Evolutionary conservation across 768 basidiomycete genomes (phyloP).

Genomic region (Exsudoporus frostii): DNA sequence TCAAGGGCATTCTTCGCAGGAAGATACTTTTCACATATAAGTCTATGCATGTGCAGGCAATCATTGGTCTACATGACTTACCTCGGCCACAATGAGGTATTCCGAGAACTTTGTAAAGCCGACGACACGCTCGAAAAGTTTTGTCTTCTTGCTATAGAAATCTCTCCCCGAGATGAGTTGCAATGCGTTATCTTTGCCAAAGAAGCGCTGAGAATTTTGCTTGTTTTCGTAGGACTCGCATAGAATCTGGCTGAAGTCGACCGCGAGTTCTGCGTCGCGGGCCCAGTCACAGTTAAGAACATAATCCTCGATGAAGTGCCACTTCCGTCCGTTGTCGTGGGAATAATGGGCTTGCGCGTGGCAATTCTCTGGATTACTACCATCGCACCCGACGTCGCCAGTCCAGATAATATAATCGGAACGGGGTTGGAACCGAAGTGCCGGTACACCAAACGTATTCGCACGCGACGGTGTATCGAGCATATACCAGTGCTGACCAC

Average conservation of each 20-base stretch:
- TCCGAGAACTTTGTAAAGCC: constrained; percentile 98
- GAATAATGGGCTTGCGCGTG: constrained; percentile 74
- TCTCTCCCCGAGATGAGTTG: constrained; percentile 75
- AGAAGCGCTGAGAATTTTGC: constrained; percentile 68
- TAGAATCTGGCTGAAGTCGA: constrained; percentile 85
- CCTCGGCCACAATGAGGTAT: constrained; percentile 93
- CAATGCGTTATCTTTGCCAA: constrained; percentile 57
- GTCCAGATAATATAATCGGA: constrained; percentile 89
- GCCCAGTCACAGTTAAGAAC: constrained; percentile 93
- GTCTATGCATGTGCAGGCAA: constrained; percentile 20
- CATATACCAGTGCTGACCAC: constrained; percentile 67
- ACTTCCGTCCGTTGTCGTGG: constrained; percentile 70
- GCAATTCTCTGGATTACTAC: constrained; percentile 51
- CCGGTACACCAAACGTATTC: constrained; percentile 72
- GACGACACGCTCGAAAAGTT: constrained; percentile 82
- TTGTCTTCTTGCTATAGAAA: constrained; percentile 69
- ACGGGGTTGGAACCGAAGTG: constrained; percentile 84
- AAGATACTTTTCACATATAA: constrained; percentile 40
- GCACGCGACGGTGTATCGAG: constrained; percentile 63
- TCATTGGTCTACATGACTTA: constrained; percentile 33
- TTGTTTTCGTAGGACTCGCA: constrained; percentile 89
- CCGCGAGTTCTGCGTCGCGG: constrained; percentile 67
- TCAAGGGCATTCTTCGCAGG: constrained; percentile 59
- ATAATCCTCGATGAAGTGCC: constrained; percentile 79
- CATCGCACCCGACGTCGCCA: constrained; percentile 66